Evolutionary conservation across 2,329 filamentous ascomycete species (phyloP), one percentile per base, ranked within the genome.

Genomic region (Pseudopyrenochaeta lycopersici): DNA sequence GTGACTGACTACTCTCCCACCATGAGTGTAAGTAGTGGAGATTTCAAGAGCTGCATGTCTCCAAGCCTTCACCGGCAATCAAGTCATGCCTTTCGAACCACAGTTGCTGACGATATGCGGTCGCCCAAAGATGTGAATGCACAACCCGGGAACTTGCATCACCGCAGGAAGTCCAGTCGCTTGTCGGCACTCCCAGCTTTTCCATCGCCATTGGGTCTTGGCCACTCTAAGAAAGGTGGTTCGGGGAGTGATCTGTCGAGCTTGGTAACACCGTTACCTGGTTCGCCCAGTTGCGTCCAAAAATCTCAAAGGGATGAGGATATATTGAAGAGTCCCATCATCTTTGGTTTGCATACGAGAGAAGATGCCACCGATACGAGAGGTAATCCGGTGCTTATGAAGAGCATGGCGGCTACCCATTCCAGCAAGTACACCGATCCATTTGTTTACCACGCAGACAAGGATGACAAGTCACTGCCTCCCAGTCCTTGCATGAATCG

Each of bases 401-500:
- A 23, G 10, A n/a, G 29, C 14, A 30, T 15, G 14, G 42, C 36
- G 10, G 11, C 36, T 32, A 48, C 47, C 15, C 52, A 53, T 30
- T 18, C 29, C 3, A 21, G 56, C 1, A 49, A 50, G 35, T 20
- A 45, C 18, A 51, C 56, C 7, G 56, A 59, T 46, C 56, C 56
- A 6, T 59, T 59, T 9, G 29, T 50, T 1, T 46, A 51, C 7
- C 7, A 31, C 15, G 20, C 30, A 10, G 15, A 47, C 12, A 7
- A 18, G n/a, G 38, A 12, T 14, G 17, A 17, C 18, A 30, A 45
- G 2, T 18, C 35, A 17, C 47, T 21, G n/a, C 11, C 12, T 20
- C 20, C 36, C 12, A 33, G 29, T 23, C 54, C 46, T 5, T 27
- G 30, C 7, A 14, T 35, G 15, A 21, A 18, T 7, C 41, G 29